phyloP scores from a whole-genome alignment of 2,329 filamentous ascomycete species.

The Volutella citrinella region DNA sequence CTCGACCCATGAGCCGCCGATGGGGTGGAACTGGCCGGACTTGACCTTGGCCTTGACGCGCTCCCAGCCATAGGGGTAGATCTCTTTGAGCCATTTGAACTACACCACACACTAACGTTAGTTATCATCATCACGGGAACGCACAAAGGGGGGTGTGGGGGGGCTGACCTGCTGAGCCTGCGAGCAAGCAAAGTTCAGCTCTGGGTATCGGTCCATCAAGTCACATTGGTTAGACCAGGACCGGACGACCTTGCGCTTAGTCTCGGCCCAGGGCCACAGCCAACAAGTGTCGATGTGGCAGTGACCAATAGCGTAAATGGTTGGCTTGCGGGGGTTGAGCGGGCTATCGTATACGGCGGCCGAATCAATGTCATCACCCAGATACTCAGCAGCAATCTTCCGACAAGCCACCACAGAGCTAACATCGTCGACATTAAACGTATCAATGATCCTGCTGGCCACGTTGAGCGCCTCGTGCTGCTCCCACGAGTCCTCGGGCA shows the following conservation, averaged over 20 bases:
- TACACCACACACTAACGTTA: no score
- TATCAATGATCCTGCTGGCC: conserved; percentile 84
- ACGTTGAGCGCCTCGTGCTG: conserved; percentile 81
- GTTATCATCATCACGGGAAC: no score
- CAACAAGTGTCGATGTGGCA: conserved; percentile 98
- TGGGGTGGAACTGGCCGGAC: conserved; percentile 86
- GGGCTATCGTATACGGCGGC: conserved; percentile 78
- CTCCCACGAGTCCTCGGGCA: conserved; percentile 83
- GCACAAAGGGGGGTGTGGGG: no score
- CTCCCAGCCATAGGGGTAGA: conserved; percentile 85
- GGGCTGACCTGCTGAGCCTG: conserved; percentile 98
- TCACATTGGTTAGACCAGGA: conserved; percentile 98
- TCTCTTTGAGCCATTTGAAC: conserved; percentile 92
- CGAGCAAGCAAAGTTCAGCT: conserved; percentile 87
- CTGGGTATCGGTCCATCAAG: conserved; percentile 90
- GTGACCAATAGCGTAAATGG: conserved; percentile 88
- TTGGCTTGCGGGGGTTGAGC: conserved; percentile 70
- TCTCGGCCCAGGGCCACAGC: conserved; percentile 98
- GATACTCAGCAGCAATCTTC: conserved; percentile 77
- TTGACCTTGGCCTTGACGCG: conserved; percentile 90
- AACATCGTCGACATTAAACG: conserved; percentile 77
- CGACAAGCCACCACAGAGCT: conserved; percentile 77
- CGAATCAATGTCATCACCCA: conserved; percentile 79
- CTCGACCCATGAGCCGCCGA: conserved; percentile 98
- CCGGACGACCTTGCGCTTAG: conserved; percentile 90